phyloP scores from a whole-genome alignment of 495 filamentous ascomycete species.

The Trichoderma virens region DNA sequence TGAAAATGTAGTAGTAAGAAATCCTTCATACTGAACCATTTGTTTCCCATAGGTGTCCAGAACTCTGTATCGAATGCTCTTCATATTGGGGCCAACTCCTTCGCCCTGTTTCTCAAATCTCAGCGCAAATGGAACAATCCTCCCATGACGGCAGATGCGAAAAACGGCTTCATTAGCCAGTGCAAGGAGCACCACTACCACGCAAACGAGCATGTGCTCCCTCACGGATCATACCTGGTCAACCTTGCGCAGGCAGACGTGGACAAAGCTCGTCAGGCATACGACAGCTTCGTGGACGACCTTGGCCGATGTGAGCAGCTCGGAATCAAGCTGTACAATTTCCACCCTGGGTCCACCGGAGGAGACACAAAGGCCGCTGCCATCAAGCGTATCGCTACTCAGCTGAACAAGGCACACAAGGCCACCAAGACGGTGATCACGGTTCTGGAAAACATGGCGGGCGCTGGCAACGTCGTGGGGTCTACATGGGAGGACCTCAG shows the following conservation, averaged over 20 bases:
- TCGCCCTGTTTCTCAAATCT: conserved; percentile 90
- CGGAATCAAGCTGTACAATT: conserved; percentile 88
- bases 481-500: conserved; percentile 74
- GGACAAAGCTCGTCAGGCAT: conserved; percentile 77
- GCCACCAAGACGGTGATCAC: conserved; percentile 69
- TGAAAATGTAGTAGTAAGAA: not conserved
- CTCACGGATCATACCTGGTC: conserved; percentile 93
- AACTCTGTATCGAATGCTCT: conserved; percentile 75
- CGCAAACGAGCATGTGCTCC: conserved; percentile 61
- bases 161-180: conserved; percentile 55
- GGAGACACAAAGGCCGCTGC: conserved; percentile 57
- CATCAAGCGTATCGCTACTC: conserved; percentile 65
- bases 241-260: conserved; percentile 82
- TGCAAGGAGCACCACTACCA: conserved; percentile 69
- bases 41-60: conserved; percentile 58
- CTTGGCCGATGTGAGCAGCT: conserved; percentile 80
- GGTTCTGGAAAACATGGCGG: conserved; percentile 92
- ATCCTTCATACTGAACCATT: conserved; percentile 10
- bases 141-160: conserved; percentile 57
- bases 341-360: conserved; percentile 83
- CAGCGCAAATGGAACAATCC: conserved; percentile 94
- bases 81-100: conserved; percentile 82
- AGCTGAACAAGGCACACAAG: conserved; percentile 72
- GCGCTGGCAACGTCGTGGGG: conserved; percentile 80
- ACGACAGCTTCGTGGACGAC: conserved; percentile 80